Conservation (phyloP, 805 yeast species). For the Sugiyamaella chiloensis region DNA sequence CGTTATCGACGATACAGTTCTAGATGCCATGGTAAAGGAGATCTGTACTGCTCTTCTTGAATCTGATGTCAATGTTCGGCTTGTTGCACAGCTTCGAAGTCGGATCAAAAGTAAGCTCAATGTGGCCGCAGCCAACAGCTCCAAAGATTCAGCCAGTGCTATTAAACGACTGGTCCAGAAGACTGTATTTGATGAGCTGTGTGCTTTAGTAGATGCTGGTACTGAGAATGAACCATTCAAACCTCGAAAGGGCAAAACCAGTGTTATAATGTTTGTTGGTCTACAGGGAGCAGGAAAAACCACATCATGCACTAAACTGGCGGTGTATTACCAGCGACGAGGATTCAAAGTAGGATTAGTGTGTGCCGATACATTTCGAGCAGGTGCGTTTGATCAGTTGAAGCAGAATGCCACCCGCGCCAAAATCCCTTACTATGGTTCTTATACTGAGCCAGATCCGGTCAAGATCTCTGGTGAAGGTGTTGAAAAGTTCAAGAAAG, state of each 20-base stretch:
- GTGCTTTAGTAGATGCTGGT: constrained; percentile 73
- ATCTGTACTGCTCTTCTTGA: constrained; percentile 87
- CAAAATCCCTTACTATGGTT: constrained; percentile 89
- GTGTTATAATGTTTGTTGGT: constrained; percentile 96
- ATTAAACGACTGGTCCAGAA: constrained; percentile 82
- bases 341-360: constrained; percentile 95
- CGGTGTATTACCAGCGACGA: constrained; percentile 88
- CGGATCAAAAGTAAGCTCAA: constrained; percentile 60
- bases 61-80: constrained; percentile 86
- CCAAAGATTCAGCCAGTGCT: constrained; percentile 59
- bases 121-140: constrained; percentile 42
- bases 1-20: constrained; percentile 58
- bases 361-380: constrained; percentile 99
- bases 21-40: constrained; percentile 76
- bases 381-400: constrained; percentile 98
- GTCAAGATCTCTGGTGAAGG: constrained; percentile 89
- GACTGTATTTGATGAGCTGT: constrained; percentile 90
- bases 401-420: constrained; percentile 97
- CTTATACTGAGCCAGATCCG: constrained; percentile 94
- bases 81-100: constrained; percentile 74
- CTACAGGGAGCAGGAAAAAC: constrained; percentile 99
- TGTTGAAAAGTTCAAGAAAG: constrained; percentile 85
- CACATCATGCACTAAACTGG: constrained; percentile 93
- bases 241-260: constrained; percentile 77
- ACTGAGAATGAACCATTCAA: constrained; percentile 53